A percentile compares a stretch with the other conserved stretches of the same genome.
Evolutionary conservation across 179 eudicot genomes (phyloP).

Genomic region (Gypsophila paniculata): DNA sequence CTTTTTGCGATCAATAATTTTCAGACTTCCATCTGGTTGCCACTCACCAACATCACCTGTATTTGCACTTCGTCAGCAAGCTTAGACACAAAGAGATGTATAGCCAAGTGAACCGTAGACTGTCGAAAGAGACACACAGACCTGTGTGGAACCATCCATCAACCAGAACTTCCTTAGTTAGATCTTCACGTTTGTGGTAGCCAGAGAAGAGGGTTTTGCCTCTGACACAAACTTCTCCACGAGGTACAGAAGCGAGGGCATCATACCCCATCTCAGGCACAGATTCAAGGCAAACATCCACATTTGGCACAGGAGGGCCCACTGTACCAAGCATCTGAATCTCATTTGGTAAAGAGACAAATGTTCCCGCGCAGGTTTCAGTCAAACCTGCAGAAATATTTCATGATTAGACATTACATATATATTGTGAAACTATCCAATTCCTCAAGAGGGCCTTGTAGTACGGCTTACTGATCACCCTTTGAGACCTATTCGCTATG

Average conservation of each 20-base stretch:
- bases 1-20: conserved; percentile 80
- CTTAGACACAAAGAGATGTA: background rate
- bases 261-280: conserved; percentile 89
- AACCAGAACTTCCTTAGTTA: conserved; percentile 62
- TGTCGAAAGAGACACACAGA: conserved; percentile 13
- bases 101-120: background rate
- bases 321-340: conserved; percentile 73
- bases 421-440: background rate
- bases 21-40: conserved; percentile 84
- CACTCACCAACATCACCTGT: conserved; percentile 91
- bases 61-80: conserved; percentile 14
- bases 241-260: conserved; percentile 57
- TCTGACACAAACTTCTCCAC: conserved; percentile 67
- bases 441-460: background rate
- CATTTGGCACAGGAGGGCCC: conserved; percentile 79
- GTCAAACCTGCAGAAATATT: conserved; percentile 56
- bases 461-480: too few relatives aligned
- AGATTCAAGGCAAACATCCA: conserved; percentile 69
- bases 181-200: conserved; percentile 78
- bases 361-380: conserved; percentile 80
- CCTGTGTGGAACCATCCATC: conserved; percentile 98
- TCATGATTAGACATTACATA: background rate
- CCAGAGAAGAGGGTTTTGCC: conserved; percentile 80
- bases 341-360: conserved; percentile 64
- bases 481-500: too few relatives aligned